Conservation (phyloP, 257 asterid genomes). For the Phtheirospermum japonicum region DNA sequence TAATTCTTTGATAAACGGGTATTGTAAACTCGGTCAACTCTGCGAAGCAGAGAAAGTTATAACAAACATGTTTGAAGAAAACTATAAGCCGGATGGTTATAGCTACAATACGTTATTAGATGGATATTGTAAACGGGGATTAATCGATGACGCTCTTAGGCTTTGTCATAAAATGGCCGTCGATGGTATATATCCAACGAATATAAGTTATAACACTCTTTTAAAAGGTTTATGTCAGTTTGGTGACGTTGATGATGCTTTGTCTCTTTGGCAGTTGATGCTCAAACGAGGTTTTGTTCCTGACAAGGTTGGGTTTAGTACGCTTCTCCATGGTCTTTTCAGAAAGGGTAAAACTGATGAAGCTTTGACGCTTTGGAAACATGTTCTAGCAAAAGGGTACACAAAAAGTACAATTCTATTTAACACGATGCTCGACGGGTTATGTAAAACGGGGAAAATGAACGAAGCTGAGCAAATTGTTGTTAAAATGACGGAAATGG, state of each 20-base stretch:
- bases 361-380: conserved; percentile 73
- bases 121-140: conserved; percentile 72
- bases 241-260: conserved; percentile 65
- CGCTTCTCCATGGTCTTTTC: conserved; percentile 65
- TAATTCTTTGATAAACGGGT: conserved; percentile 79
- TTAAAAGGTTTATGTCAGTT: conserved; percentile 68
- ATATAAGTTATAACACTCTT: conserved; percentile 69
- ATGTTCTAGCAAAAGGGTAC: conserved; percentile 62
- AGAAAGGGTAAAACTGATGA: conserved; percentile 39
- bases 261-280: conserved; percentile 73
- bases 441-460: conserved; percentile 73
- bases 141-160: conserved; percentile 52
- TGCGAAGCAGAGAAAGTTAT: conserved; percentile 55
- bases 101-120: conserved; percentile 68
- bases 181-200: conserved; percentile 56
- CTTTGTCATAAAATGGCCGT: conserved; percentile 63
- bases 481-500: conserved; percentile 57
- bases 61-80: conserved; percentile 44
- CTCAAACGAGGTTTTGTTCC: conserved; percentile 66
- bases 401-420: conserved; percentile 47
- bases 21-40: conserved; percentile 64
- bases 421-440: conserved; percentile 72
- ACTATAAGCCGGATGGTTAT: conserved; percentile 70
- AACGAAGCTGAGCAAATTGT: conserved; percentile 65
- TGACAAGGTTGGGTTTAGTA: conserved; percentile 66